Evolutionary conservation across 768 basidiomycete genomes (phyloP), one percentile per base, ranked within the genome.

Genomic region (Leccinum longicurvipes): DNA sequence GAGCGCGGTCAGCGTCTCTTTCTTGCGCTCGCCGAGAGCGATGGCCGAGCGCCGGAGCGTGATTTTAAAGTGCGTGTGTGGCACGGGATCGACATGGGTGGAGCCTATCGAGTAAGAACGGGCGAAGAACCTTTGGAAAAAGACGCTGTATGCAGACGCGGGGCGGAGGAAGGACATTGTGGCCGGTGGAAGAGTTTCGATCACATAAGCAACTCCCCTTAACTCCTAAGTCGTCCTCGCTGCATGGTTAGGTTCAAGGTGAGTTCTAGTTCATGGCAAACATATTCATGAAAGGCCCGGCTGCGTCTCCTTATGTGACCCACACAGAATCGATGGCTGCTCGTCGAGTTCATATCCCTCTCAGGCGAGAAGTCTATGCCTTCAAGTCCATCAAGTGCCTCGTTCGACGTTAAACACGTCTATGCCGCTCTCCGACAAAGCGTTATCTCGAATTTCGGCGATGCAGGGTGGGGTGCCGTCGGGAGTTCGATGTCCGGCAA

Each of bases 41-140:
- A 95, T 94, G 48, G 85, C 87, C 6, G 93, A 95, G 53, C 94
- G 89, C 10, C 82, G 82, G 27, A 95, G 85, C 19, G 93, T 96
- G 64, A 98, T 87, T 76, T 89, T 90, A 77, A 82, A 94, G 72
- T 96, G 91, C 0, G 93, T 91, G 28, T 72, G 74, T 51, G 77
- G 74, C 46, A 55, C 55, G 3, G 45, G 41, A 15, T 50, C 42
- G 11, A 41, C 39, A 28, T 50, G 42, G 24, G 6, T 14, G 4
- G 39, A 52, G 8, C 21, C 11, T 17, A 59, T 11, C 10, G 64
- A 23, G 25, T 60, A 59, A 27, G 53, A 44, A 25, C 65, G 65
- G 6, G 48, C 41, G 10, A 62, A n/a, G 8, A 41, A 2, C 15
- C n/a, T 56, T 52, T 50, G 58, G 19, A 61, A n/a, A 11, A 61